Base-by-base conservation (phyloP, 164 flowering plant genomes). In the Amborella trichopoda region DNA sequence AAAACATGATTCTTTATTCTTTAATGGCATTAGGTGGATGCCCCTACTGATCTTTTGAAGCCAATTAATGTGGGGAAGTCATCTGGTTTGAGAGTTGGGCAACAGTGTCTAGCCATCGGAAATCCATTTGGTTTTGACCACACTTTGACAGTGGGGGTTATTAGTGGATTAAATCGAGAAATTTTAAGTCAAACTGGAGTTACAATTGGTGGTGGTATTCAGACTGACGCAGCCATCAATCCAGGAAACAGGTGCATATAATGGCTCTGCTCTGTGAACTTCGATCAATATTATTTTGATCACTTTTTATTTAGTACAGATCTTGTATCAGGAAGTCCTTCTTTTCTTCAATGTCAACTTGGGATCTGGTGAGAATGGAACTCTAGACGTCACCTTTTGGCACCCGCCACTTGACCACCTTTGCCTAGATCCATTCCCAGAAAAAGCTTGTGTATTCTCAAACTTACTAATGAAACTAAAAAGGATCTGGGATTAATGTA, bases 101-200 rank as follows among this genome's bases (percentile, higher is more conserved):
- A 90, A 59, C 83, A 81, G 52, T 86, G 95, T 63, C 60, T 90
- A 50, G 98, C 98, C 34, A 90, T 90, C 58, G 95, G 98, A 58
- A 90, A 90, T 59, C 98, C 98, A 43, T 90, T 90, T 63, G 95
- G 98, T 20, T 90, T 90, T 69, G 98, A 90, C 61, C 98, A 90
- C 64, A 86, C 98, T 23, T 75, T 90, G 37, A 90, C 98, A 19
- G 91, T 81, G 63, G 98, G 98, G 11, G 94, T 90, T 25, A 73
- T 90, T 37, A 86, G 95, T 68, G 98, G 95, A 52, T 58, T 90
- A 30, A 79, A 86, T 63, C 75, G 98, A 50, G 98, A 90, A 61
- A 90, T 90, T 53, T 76, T 68, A 60, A 90, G 95, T 67, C 83
- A 78, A 67, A 60, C 95, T 49, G 95, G 97, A 60, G 84, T 86